Percentiles rank a stretch among this genome's conserved stretches.
Conservation (phyloP, 2,329 filamentous ascomycete species). For the Sarocladium brachiariae region DNA sequence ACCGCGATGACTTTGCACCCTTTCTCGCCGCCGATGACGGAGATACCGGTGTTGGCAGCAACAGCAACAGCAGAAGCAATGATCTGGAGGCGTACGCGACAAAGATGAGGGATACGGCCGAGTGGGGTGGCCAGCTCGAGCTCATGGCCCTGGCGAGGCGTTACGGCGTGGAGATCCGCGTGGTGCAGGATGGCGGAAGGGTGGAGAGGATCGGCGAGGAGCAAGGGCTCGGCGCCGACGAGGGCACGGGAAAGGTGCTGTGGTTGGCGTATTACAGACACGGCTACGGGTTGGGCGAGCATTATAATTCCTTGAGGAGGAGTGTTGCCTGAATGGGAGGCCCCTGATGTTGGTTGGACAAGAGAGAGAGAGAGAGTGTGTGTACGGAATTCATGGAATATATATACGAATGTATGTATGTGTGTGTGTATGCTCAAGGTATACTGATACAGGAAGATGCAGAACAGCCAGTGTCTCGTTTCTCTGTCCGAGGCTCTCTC, state of each 20-base stretch:
- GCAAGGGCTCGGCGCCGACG: constrained; percentile 25
- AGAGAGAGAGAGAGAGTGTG: constrained; percentile 12
- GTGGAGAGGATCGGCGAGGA: constrained; percentile 62
- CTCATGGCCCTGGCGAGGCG: constrained; percentile 74
- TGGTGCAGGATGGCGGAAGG: constrained; percentile 71
- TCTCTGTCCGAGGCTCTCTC: no score
- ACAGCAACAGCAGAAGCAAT: no score
- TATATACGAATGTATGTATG: no score
- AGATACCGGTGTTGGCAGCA: no score
- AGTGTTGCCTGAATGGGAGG: constrained; percentile 12
- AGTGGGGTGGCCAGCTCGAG: constrained; percentile 95
- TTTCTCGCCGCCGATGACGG: no score
- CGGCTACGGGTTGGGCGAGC: constrained; percentile 89
- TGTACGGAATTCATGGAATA: no score
- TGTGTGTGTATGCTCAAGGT: no score
- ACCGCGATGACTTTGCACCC: constrained; percentile 74
- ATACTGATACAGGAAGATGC: no score
- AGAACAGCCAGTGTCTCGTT: no score
- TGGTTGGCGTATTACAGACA: constrained; percentile 96
- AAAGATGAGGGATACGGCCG: constrained; percentile 78
- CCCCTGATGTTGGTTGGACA: constrained; percentile 13
- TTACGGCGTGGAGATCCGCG: constrained; percentile 74
- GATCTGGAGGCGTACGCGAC: constrained; percentile 55
- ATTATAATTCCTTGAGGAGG: constrained; percentile 80
- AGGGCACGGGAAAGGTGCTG: constrained; percentile 47